Conservation (phyloP, 2,329 filamentous ascomycete species). For the Fusarium paranaense region DNA sequence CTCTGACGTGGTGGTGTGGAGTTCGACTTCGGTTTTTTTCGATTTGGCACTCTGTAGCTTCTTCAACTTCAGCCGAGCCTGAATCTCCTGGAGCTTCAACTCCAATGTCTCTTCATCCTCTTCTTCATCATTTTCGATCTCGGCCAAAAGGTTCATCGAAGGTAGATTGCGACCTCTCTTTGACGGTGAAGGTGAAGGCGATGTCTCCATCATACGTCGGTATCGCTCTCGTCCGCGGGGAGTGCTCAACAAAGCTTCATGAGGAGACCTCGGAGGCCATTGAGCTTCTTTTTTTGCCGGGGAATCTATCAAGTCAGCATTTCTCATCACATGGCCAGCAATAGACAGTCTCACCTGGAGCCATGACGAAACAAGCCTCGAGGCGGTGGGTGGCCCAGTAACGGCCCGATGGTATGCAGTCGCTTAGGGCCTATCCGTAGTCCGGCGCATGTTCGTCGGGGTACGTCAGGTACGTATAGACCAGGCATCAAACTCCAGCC, state of each 20-base stretch:
- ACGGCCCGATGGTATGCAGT: constrained; percentile 30
- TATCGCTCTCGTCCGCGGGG: constrained; percentile 84
- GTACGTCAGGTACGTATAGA: constrained; percentile 20
- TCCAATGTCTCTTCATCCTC: constrained; percentile 92
- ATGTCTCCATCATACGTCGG: constrained; percentile 73
- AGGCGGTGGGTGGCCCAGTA: constrained; percentile 20
- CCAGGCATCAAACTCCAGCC: constrained; percentile 30
- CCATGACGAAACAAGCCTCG: constrained; percentile 34
- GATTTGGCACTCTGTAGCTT: constrained; percentile 74
- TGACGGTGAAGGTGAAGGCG: constrained; percentile 75
- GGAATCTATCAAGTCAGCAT: constrained; percentile 38
- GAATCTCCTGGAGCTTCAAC: constrained; percentile 87
- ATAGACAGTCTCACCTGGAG: constrained; percentile 40
- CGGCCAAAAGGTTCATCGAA: constrained; percentile 48
- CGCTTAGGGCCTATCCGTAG: constrained; percentile 17
- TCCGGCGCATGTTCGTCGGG: constrained; percentile 36
- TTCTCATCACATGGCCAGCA: background rate
- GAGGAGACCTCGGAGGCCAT: constrained; percentile 76
- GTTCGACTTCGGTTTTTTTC: constrained; percentile 36
- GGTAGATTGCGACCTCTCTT: constrained; percentile 40
- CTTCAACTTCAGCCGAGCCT: constrained; percentile 88
- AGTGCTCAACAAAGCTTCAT: constrained; percentile 73
- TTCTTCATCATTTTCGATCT: constrained; percentile 66
- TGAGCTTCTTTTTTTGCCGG: constrained; percentile 59
- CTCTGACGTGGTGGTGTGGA: constrained; percentile 32